Percentiles rank a stretch among this genome's conserved stretches.
phyloP scores from a whole-genome alignment of 2,329 filamentous ascomycete genomes.

The Monilinia polystroma region DNA sequence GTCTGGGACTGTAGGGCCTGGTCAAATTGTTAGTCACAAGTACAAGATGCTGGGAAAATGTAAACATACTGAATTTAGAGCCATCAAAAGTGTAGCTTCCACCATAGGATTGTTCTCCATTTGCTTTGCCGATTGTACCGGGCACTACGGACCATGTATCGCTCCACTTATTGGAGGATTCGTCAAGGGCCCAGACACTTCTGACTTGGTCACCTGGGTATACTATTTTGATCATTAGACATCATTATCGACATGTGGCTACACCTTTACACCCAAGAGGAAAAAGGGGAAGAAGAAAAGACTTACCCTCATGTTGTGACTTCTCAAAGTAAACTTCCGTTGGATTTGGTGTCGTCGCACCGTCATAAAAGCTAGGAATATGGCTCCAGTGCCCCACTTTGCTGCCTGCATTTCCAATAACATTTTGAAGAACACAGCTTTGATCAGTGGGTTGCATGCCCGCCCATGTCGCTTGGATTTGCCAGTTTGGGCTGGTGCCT shows the following conservation, averaged over 20 bases:
- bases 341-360: slow-evolving; percentile 9
- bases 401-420: slow-evolving; percentile 11
- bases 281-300: background rate
- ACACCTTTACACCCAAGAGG: background rate
- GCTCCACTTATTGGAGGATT: slow-evolving; percentile 10
- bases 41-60: background rate
- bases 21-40: background rate
- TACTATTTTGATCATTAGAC: slow-evolving; percentile 1
- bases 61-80: background rate
- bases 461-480: slow-evolving; percentile 8
- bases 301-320: slow-evolving; percentile 6
- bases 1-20: slow-evolving; percentile 16
- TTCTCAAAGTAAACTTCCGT: slow-evolving; percentile 12
- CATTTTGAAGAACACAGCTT: slow-evolving; percentile 29
- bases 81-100: slow-evolving; percentile 18
- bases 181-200: slow-evolving; percentile 12
- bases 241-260: too few relatives aligned
- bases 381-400: slow-evolving; percentile 13
- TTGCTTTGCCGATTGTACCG: background rate
- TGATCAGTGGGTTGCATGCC: slow-evolving; percentile 10
- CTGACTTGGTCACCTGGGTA: slow-evolving; percentile 17
- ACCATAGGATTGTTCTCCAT: slow-evolving; percentile 8
- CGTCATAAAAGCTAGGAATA: slow-evolving; percentile 20
- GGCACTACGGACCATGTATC: slow-evolving; percentile 19
- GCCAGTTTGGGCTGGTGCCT: background rate